phyloP scores from a whole-genome alignment of 805 yeast species.

The Zygosaccharomyces gambellarensis region DNA sequence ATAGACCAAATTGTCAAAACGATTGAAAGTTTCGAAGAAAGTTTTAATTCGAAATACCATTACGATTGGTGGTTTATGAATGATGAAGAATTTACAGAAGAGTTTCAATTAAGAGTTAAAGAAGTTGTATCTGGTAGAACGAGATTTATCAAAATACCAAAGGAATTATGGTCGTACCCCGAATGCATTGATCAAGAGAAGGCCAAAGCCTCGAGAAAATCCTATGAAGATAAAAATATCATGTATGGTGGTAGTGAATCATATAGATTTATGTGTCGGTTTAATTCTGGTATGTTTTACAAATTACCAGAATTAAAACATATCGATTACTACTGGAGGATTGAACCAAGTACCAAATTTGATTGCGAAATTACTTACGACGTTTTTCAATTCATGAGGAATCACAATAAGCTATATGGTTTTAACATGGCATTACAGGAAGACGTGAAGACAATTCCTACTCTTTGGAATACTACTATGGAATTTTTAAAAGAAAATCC shows the following conservation, averaged over 20 bases:
- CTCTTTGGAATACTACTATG: constrained; percentile 66
- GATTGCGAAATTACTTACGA: constrained; percentile 90
- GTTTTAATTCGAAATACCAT: constrained; percentile 87
- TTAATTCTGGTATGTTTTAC: constrained; percentile 77
- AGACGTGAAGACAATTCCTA: constrained; percentile 74
- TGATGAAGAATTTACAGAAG: constrained; percentile 67
- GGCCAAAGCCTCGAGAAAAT: constrained; percentile 59
- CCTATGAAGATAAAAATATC: constrained; percentile 69
- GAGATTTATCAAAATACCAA: constrained; percentile 64
- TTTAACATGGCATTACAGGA: constrained; percentile 79
- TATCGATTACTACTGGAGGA: constrained; percentile 92
- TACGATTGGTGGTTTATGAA: constrained; percentile 92
- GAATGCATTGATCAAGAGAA: constrained; percentile 28
- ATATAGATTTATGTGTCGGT: constrained; percentile 93
- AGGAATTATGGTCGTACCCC: constrained; percentile 68
- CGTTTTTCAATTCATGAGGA: constrained; percentile 78
- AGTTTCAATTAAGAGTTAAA: constrained; percentile 54
- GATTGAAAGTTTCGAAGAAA: constrained; percentile 71
- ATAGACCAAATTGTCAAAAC: constrained; percentile 66
- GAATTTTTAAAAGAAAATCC: constrained; percentile 47
- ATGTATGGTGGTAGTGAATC: constrained; percentile 79
- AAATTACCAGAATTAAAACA: constrained; percentile 66
- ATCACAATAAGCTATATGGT: constrained; percentile 68
- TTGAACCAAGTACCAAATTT: constrained; percentile 87
- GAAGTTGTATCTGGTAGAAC: constrained; percentile 55